A percentile compares a stretch with the other conserved stretches of the same genome.
Conservation (phyloP, 768 basidiomycete species). For the Rhizopogon vinicolor region DNA sequence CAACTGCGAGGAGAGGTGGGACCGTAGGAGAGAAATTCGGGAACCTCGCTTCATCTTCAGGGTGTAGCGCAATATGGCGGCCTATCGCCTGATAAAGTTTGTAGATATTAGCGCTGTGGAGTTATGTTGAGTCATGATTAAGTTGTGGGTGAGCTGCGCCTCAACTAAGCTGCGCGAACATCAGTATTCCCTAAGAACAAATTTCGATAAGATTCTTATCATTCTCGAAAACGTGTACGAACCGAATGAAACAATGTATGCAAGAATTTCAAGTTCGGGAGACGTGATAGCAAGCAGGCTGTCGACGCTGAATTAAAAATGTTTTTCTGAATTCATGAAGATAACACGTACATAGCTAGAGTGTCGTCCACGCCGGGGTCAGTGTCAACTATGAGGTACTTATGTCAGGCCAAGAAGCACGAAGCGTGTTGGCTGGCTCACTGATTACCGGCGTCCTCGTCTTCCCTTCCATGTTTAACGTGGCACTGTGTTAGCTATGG, state of each 20-base stretch:
- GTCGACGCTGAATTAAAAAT: conserved; percentile 2
- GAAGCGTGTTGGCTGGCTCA: conserved; percentile 27
- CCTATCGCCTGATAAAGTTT: conserved; percentile 71
- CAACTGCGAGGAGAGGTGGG: conserved; percentile 63
- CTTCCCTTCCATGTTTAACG: conserved; percentile 12
- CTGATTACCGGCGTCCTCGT: conserved; percentile 60
- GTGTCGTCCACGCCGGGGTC: conserved; percentile 86
- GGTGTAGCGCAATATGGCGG: conserved; percentile 50
- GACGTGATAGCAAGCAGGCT: conserved; percentile 78
- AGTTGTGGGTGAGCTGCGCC: conserved; percentile 19
- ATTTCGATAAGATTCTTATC: neutral
- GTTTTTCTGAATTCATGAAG: neutral
- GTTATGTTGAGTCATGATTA: neutral
- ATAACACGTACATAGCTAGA: conserved; percentile 59
- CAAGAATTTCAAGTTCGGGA: conserved; percentile 78
- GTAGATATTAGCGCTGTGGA: conserved; percentile 62
- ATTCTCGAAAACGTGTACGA: conserved; percentile 13
- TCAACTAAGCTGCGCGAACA: conserved; percentile 53
- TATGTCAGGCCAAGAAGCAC: conserved; percentile 2
- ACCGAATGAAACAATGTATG: conserved; percentile 77
- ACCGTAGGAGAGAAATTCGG: conserved; percentile 48
- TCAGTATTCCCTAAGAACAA: conserved; percentile 63
- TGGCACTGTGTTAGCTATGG: neutral
- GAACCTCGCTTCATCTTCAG: conserved; percentile 51
- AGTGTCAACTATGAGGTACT: conserved; percentile 57